phyloP scores from a whole-genome alignment of 2,329 filamentous ascomycete genomes.

The Sporothrix variecibatus region DNA sequence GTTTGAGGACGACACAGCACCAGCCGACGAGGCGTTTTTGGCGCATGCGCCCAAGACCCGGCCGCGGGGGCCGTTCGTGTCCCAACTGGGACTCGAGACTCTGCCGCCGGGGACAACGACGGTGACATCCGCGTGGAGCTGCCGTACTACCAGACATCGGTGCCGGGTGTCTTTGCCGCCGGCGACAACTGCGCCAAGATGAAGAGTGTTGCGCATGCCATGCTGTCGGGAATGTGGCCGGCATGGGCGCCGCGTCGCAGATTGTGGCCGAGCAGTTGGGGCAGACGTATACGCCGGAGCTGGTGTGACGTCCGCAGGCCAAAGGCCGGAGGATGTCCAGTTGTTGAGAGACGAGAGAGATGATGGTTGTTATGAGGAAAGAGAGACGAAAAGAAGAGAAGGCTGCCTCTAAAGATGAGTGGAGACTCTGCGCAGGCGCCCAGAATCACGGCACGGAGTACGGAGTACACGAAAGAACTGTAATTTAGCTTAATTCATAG shows the following conservation, averaged over 20 bases:
- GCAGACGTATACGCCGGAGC: background rate
- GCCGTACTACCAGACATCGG: slow-evolving; percentile 48
- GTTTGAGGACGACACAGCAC: background rate
- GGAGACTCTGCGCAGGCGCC: background rate
- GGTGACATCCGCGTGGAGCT: background rate
- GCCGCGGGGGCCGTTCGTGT: background rate
- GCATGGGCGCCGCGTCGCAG: slow-evolving; percentile 2
- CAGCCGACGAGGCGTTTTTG: background rate
- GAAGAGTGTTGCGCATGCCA: slow-evolving; percentile 5
- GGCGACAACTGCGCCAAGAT: slow-evolving; percentile 44
- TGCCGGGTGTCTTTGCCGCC: slow-evolving; percentile 54
- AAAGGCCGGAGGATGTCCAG: too few relatives aligned
- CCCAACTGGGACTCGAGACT: background rate
- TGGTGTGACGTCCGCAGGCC: background rate
- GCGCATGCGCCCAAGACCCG: background rate
- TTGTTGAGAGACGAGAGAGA: background rate
- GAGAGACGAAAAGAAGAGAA: background rate
- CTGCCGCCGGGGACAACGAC: background rate
- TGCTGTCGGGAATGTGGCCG: slow-evolving; percentile 4
- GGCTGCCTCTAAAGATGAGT: background rate
- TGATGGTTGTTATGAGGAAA: background rate
- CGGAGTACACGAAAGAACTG: too few relatives aligned
- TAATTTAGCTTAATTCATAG: too few relatives aligned
- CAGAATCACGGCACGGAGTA: background rate
- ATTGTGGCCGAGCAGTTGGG: background rate